These are phyloP conservation scores for Colletotrichum australisinense DNA, from an alignment of 2,329 filamentous ascomycete genomes.

Conservation along the genomic window DNA sequence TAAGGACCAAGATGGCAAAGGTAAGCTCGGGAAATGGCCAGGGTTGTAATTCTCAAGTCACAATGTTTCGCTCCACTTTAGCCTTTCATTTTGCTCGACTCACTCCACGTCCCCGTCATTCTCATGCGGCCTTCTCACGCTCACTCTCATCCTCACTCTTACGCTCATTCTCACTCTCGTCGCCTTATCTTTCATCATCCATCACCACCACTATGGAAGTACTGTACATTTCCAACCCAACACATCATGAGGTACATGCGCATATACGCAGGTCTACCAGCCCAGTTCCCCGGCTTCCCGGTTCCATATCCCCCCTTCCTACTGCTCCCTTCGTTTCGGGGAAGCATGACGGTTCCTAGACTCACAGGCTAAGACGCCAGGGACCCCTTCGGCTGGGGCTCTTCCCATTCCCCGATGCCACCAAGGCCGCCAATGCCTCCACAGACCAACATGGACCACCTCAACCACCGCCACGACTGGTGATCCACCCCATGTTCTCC, in stretches of 20 bases:
- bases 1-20: neutral
- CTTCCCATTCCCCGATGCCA: conserved; percentile 28
- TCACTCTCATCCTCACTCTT: neutral
- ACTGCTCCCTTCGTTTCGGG: conserved; percentile 33
- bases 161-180: neutral
- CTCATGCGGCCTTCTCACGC: neutral
- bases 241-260: neutral
- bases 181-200: neutral
- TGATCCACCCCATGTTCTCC: neutral
- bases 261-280: neutral
- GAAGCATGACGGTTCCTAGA: conserved; percentile 32
- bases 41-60: neutral
- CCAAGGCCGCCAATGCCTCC: conserved; percentile 21
- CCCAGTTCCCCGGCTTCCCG: conserved; percentile 31
- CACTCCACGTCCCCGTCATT: neutral
- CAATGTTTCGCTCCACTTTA: neutral
- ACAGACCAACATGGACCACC: conserved; percentile 21
- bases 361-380: conserved; percentile 21
- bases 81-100: neutral
- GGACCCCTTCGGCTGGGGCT: conserved; percentile 30
- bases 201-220: neutral
- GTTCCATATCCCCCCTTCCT: conserved; percentile 25
- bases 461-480: conserved; percentile 18
- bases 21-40: neutral
- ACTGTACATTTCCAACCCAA: neutral